Conservation (phyloP, 257 asterid genomes). For the Solanum microdontum region DNA sequence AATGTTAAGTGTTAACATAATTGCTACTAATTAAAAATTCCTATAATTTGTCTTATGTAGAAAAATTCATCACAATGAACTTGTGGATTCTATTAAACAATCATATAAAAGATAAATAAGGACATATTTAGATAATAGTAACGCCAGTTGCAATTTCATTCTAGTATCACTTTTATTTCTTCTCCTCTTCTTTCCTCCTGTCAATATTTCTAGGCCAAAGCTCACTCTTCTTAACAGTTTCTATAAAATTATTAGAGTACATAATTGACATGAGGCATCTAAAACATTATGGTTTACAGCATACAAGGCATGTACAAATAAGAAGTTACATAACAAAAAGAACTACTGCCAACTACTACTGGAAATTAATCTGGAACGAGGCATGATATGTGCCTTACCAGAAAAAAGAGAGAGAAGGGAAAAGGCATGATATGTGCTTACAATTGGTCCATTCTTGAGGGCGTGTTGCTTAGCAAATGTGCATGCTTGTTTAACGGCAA, state of each 20-base stretch:
- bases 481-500: conserved; percentile 98
- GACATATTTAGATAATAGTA: neutral
- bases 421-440: conserved; percentile 27
- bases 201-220: neutral
- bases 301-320: neutral
- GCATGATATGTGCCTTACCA: conserved; percentile 9
- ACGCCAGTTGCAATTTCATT: neutral
- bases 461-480: conserved; percentile 90
- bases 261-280: neutral
- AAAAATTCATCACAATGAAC: neutral
- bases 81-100: neutral
- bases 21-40: neutral
- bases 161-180: neutral
- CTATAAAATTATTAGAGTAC: neutral
- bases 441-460: conserved; percentile 94
- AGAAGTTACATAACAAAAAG: neutral
- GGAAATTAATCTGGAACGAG: neutral
- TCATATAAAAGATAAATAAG: neutral
- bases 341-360: neutral
- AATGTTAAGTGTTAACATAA: neutral
- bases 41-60: neutral
- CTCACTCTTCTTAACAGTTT: neutral
- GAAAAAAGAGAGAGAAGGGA: neutral
- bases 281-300: neutral
- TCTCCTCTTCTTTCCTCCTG: neutral